Evolutionary conservation across 2,329 filamentous ascomycete species (phyloP).

Genomic region (Aspergillus phoenicis): DNA sequence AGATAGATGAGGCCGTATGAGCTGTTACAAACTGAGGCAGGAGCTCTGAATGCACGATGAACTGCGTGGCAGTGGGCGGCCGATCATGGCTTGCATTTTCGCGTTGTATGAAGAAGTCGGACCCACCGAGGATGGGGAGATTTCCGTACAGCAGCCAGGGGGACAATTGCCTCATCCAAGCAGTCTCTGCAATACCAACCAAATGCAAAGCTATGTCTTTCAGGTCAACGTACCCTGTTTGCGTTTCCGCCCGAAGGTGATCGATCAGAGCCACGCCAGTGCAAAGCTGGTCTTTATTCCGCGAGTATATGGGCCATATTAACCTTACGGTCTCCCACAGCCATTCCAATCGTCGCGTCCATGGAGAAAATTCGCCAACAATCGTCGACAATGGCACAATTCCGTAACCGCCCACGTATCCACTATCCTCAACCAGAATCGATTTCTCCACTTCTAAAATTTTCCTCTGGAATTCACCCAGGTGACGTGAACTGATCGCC

Average conservation of each 20-base stretch:
- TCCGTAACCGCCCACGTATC: constrained; percentile 84
- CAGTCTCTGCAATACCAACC: constrained; percentile 76
- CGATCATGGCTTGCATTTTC: constrained; percentile 43
- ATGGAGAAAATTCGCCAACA: constrained; percentile 81
- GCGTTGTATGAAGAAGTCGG: constrained; percentile 82
- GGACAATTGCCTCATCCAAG: constrained; percentile 88
- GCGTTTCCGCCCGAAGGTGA: constrained; percentile 70
- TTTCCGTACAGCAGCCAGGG: constrained; percentile 90
- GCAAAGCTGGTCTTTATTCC: constrained; percentile 44
- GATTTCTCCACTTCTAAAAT: constrained; percentile 80
- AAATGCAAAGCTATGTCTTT: constrained; percentile 74
- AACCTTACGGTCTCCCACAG: constrained; percentile 73
- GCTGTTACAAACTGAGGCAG: constrained; percentile 78
- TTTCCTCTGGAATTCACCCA: constrained; percentile 78
- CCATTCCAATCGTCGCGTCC: constrained; percentile 85
- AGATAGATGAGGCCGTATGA: constrained; percentile 75
- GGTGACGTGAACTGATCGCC: constrained; percentile 71
- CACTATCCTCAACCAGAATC: constrained; percentile 75
- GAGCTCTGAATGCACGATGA: constrained; percentile 60
- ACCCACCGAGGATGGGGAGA: constrained; percentile 71
- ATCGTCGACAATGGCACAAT: constrained; percentile 89
- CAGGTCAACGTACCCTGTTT: constrained; percentile 87
- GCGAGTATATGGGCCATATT: constrained; percentile 57
- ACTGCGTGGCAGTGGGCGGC: constrained; percentile 55
- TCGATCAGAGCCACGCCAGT: constrained; percentile 77